A percentile compares a stretch with the other conserved stretches of the same genome.
Conservation (phyloP, 257 asterid genomes). For the Lavandula angustifolia region DNA sequence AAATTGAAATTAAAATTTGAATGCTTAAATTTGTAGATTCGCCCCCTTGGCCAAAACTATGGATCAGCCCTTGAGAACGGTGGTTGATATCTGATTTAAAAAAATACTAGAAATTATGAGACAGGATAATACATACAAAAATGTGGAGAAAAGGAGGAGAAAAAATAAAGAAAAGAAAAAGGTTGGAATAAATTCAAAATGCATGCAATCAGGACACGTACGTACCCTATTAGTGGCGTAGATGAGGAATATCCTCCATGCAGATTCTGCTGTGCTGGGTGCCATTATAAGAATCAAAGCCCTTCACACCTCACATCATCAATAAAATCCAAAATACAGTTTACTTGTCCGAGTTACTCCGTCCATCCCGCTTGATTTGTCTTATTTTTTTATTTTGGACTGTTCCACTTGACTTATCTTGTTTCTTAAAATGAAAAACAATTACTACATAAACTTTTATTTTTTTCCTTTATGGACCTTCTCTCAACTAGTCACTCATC, state of each 20-base stretch:
- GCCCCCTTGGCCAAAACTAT: too few species aligned
- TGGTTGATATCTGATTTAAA: not conserved
- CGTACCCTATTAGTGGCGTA: constrained; percentile 22
- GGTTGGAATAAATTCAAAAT: constrained; percentile 41
- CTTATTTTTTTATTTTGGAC: too few species aligned
- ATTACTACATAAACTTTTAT: too few species aligned
- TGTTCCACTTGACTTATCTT: too few species aligned
- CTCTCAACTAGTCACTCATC: too few species aligned
- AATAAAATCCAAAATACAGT: too few species aligned
- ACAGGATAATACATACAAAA: constrained; percentile 29
- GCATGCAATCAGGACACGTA: constrained; percentile 35
- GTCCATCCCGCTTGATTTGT: too few species aligned
- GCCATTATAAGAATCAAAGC: constrained; percentile 30
- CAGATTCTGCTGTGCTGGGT: constrained; percentile 39
- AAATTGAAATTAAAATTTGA: too few species aligned
- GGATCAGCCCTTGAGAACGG: not conserved
- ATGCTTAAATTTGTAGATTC: too few species aligned
- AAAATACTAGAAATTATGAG: constrained; percentile 20
- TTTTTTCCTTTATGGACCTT: too few species aligned
- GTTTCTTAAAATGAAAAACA: too few species aligned
- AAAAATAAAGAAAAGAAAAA: not conserved
- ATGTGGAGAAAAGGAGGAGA: constrained; percentile 4
- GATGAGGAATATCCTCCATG: constrained; percentile 34
- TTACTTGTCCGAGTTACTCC: too few species aligned
- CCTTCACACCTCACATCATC: not conserved